These are phyloP conservation scores for Penicillium simplicissimum DNA, from an alignment of 495 filamentous ascomycete genomes.

Conservation along the genomic window DNA sequence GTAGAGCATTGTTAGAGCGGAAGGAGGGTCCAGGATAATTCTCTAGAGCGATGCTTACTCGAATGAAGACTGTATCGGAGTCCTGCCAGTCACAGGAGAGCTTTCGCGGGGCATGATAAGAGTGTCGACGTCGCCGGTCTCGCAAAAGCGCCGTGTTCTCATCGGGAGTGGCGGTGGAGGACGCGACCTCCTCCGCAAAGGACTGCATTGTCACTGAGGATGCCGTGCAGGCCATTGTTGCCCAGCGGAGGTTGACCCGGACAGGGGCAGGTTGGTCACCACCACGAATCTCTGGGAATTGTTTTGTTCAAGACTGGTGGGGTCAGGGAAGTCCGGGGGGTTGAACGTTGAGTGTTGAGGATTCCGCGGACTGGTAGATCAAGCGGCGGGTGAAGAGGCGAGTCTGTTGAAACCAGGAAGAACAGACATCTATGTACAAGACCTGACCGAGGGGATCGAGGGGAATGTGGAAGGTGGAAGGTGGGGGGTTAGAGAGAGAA, in stretches of 20 bases:
- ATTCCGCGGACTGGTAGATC: background rate
- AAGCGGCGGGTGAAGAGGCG: background rate
- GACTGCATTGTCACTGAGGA: constrained; percentile 50
- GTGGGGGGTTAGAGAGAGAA: constrained; percentile 7
- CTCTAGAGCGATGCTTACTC: constrained; percentile 39
- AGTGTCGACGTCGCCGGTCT: constrained; percentile 61
- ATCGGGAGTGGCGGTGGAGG: constrained; percentile 36
- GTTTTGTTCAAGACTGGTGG: background rate
- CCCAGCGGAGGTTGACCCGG: background rate
- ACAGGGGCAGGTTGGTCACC: background rate
- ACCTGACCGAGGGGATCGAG: constrained; percentile 1
- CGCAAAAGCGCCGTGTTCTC: constrained; percentile 43
- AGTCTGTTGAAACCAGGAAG: constrained; percentile 17
- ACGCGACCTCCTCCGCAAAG: constrained; percentile 33
- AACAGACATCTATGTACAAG: constrained; percentile 16
- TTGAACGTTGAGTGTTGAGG: constrained; percentile 1
- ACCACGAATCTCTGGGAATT: background rate
- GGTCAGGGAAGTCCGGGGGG: constrained; percentile 11
- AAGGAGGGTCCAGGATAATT: background rate
- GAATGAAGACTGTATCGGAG: constrained; percentile 66
- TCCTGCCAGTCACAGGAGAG: constrained; percentile 64
- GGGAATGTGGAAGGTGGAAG: constrained; percentile 8
- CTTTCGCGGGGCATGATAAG: constrained; percentile 58
- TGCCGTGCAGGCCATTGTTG: constrained; percentile 47
- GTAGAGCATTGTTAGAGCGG: constrained; percentile 33